Evolutionary conservation across 768 basidiomycete genomes (phyloP).

Genomic region (Russula earlei): DNA sequence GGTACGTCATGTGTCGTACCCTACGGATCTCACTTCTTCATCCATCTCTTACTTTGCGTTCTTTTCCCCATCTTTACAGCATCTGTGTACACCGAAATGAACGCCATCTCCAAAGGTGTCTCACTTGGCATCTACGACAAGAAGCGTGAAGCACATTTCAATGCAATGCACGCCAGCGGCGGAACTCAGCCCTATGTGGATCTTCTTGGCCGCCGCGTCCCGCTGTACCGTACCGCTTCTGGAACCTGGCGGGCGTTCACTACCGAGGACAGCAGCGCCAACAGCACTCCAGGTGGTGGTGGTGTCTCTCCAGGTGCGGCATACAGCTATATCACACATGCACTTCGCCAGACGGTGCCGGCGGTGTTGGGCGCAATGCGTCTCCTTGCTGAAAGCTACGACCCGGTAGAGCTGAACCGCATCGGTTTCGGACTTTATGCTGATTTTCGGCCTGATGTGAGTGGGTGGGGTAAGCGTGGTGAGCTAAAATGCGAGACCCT

Average conservation of each 20-base stretch:
- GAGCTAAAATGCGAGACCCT: conserved; percentile 64
- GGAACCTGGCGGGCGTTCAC: conserved; percentile 80
- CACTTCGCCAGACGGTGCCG: conserved; percentile 73
- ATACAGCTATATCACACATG: conserved; percentile 72
- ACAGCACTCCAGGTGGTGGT: neutral
- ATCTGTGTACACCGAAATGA: conserved; percentile 89
- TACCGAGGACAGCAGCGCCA: conserved; percentile 27
- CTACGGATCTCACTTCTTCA: neutral
- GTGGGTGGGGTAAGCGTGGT: conserved; percentile 78
- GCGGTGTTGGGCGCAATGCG: conserved; percentile 69
- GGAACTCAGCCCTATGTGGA: conserved; percentile 79
- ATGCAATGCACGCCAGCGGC: conserved; percentile 40
- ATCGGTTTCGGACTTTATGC: conserved; percentile 74
- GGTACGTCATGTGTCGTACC: conserved; percentile 41
- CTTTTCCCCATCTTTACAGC: conserved; percentile 37
- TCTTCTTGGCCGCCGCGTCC: conserved; percentile 75
- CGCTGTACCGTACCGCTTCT: conserved; percentile 58
- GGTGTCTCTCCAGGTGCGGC: conserved; percentile 67
- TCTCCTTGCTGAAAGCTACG: conserved; percentile 53
- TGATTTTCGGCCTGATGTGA: conserved; percentile 75
- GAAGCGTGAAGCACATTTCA: conserved; percentile 43
- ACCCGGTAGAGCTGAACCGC: conserved; percentile 47
- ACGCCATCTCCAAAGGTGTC: conserved; percentile 76
- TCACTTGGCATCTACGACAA: conserved; percentile 68
- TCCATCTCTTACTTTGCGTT: neutral